Base-by-base conservation (phyloP, 495 filamentous ascomycete genomes). In the Neurospora terricola region DNA sequence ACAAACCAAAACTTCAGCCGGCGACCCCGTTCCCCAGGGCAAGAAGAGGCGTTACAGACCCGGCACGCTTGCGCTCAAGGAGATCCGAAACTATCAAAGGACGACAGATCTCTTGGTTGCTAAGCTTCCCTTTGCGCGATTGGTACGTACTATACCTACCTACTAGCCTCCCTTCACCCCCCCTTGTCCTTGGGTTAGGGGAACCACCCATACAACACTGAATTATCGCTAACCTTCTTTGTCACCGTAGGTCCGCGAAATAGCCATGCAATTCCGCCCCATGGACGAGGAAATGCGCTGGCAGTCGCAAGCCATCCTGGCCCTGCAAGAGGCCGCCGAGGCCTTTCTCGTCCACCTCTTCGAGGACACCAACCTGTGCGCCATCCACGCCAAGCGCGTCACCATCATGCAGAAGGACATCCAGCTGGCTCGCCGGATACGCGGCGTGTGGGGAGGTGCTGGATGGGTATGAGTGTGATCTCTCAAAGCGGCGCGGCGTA, bases 391-490 rank as follows among this genome's bases (percentile, higher is more conserved):
- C 54, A 98, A 97, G 84, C 87, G 95, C 38, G 94, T 98, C 8
- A 98, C 95, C 2, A 97, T 98, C 76, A 97, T 97, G 94, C 94
- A 97, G 79, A 96, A 96, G 81, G 94, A 97, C 81, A 94, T 97
- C 62, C 94, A 97, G 80, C 86, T 97, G 69, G 94, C 94, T 42
- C 86, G 94, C 75, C 84, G 94, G 77, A 96, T 97, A 84, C 87
- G 94, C 37, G 87, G 85, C 23, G 80, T 85, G n/a, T 88, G 86
- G 86, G 87, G 87, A 54, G 87, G 86, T 81, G 73, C 78, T 12
- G 79, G 79, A 16, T 80, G 78, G 78, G 62, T 79, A 66, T 80
- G 54, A 66, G 54, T 30, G 54, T 62, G 54, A 30, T 62, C 3
- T 1, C 16, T 21, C 43, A 9, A 43, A 11, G n/a, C 43, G 8